Evolutionary conservation across 2,329 filamentous ascomycete species (phyloP), one percentile per base, ranked within the genome.

Genomic region (Fusarium siculi): DNA sequence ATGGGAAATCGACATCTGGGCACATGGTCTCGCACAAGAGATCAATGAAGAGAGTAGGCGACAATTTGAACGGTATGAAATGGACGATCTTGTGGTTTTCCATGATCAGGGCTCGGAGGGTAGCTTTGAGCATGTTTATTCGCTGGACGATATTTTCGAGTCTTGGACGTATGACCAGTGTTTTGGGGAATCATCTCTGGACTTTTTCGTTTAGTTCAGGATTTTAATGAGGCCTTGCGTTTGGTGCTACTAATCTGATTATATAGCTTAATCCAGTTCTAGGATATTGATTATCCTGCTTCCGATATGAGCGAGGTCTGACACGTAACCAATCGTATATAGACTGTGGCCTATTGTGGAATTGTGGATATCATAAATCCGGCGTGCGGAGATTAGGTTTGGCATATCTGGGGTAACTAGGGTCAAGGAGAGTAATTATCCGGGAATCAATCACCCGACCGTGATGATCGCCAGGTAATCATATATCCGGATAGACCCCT

Each of bases 91-190:
- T 34, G 43, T 23, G 4, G 28, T 40, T 15, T 34, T 50, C 16
- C 42, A 37, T 7, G 28, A 37, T 7, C 11, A 37, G 1, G 46
- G 21, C 15, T 15, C 34, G 12, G 54, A 36, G 15, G 2, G 37
- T 21, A 58, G 30, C 4, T 25, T 46, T n/a, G 60, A 64, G 15
- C 63, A 57, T 11, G 25, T 44, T 30, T 65, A 47, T 39, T 66
- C 70, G 7, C 43, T 74, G 30, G 70, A 74, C 30, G 71, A 74
- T 6, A 59, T 74, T 2, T 74, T 74, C 23, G 55, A 71, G 15
- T 61, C 67, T 21, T 74, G 71, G 72, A 59, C 67, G 12, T 74
- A 74, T 36, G 71, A 74, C 2, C 68, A 72, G 25, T 68, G 63
- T 21, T 58, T 74, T 39, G 58, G 59, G 5, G 63, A 54, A 19